Evolutionary conservation across 2,329 filamentous ascomycete species (phyloP).

Genomic region (Cladobotryum protrusum): DNA sequence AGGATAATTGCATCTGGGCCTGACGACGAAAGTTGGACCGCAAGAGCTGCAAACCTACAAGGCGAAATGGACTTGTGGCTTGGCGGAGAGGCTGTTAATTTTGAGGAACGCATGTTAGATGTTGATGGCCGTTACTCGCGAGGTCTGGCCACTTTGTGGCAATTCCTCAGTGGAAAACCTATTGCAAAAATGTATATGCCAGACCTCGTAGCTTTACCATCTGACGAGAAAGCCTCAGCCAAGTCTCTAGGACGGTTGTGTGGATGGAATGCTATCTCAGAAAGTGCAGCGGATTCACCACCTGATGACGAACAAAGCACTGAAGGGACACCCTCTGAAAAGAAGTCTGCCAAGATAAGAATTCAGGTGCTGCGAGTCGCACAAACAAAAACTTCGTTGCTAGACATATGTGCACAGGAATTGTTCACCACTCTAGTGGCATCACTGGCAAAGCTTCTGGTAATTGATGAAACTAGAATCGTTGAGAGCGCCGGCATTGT

Average conservation of each 20-base stretch:
- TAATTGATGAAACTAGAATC: neutral
- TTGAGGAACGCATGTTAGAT: neutral
- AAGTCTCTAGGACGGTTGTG: neutral
- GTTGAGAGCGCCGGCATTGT: neutral
- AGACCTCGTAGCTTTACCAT: neutral
- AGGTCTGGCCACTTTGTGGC: neutral
- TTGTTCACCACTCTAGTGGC: neutral
- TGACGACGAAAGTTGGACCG: neutral
- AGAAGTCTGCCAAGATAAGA: neutral
- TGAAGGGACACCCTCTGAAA: neutral
- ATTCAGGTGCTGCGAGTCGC: neutral
- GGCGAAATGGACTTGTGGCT: slow-evolving; percentile 12
- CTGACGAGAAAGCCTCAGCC: neutral
- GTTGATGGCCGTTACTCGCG: neutral
- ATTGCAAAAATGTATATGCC: too few species aligned
- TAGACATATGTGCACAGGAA: neutral
- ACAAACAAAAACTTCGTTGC: neutral
- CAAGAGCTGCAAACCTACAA: neutral
- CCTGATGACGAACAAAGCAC: neutral
- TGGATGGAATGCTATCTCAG: neutral
- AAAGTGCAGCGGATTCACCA: neutral
- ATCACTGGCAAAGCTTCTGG: neutral
- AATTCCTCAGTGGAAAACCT: too few species aligned
- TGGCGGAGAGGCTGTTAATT: slow-evolving; percentile 2
- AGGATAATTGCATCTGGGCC: neutral